Evolutionary conservation across 2,329 filamentous ascomycete species (phyloP).

Genomic region (Aureobasidium sp.): DNA sequence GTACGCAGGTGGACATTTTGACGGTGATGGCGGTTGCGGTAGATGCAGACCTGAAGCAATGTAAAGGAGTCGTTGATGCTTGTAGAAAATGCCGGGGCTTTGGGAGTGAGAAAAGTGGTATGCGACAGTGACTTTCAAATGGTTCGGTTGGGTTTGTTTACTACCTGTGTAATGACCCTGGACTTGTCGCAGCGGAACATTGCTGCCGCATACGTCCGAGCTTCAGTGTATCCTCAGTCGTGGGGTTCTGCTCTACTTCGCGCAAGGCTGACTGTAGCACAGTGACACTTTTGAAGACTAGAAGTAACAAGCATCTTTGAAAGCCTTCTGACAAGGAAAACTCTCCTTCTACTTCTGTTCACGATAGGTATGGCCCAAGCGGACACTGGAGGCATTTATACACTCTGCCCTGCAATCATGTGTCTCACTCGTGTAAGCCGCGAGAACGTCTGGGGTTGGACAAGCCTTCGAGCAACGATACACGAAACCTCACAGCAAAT

Average conservation of each 20-base stretch:
- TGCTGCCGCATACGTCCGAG: neutral
- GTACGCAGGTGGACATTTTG: conserved; percentile 13
- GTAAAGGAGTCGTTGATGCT: too few species aligned
- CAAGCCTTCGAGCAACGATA: neutral
- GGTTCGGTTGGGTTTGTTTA: neutral
- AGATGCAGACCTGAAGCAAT: too few species aligned
- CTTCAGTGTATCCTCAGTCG: neutral
- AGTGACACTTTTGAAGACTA: too few species aligned
- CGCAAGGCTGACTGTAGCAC: too few species aligned
- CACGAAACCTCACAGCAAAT: neutral
- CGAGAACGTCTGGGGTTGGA: neutral
- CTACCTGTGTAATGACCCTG: conserved; percentile 1
- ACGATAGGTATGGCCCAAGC: neutral
- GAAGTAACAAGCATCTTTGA: neutral
- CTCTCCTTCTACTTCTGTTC: too few species aligned
- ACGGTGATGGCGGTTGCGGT: neutral
- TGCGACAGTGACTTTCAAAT: neutral
- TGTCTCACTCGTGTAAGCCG: neutral
- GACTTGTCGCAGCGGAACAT: neutral
- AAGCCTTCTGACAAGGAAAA: too few species aligned
- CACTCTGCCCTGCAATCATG: neutral
- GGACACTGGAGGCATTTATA: too few species aligned
- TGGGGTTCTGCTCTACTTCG: too few species aligned
- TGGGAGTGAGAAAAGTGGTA: neutral
- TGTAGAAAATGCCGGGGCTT: too few species aligned